Evolutionary conservation across 306 rosid species (phyloP), one percentile per base, ranked within the genome.

Genomic region (Corylus avellana): DNA sequence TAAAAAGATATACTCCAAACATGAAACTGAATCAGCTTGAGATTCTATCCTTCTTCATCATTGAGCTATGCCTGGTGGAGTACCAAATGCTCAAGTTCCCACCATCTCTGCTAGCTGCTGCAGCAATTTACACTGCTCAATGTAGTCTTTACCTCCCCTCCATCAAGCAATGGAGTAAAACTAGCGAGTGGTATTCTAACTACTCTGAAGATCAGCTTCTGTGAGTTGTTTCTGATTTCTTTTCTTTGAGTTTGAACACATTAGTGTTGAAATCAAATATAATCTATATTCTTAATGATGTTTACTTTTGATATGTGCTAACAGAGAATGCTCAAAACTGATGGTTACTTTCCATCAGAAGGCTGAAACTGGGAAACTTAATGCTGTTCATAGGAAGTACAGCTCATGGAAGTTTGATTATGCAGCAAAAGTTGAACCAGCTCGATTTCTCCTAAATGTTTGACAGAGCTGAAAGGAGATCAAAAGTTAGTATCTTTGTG

Each of bases 41-140:
- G 85, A 88, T 89, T 72, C 77, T 88, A 73, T 87, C 98, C 54
- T 93, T 82, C 91, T 93, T 89, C 90, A 85, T 93, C 80, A 82
- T 90, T 56, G 97, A 93, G 82, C 88, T 93, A 14, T 93, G 95
- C 85, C 78, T 93, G 49, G 93, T 91, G 47, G 97, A 93, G 80
- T 89, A 81, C 78, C 85, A 87, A 81, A 92, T 88, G 95, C 93
- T 93, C 56, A 72, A 86, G 82, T 91, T 89, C 74, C 56, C 87
- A 37, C 98, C 98, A 53, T 91, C 98, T 66, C 70, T 90, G 78
- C 84, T 91, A 75, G 93, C 97, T 77, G 93, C 98, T 71, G 92
- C 97, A 8, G 95, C 95, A 69, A 87, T 90, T 27, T 93, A 83
- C 89, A 86, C 97, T 29, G 98, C 98, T 74, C 92, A 90, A 22